A percentile compares a stretch with the other conserved stretches of the same genome.
Conservation (phyloP, 2,329 filamentous ascomycete species). For the Beauveria caledonica region DNA sequence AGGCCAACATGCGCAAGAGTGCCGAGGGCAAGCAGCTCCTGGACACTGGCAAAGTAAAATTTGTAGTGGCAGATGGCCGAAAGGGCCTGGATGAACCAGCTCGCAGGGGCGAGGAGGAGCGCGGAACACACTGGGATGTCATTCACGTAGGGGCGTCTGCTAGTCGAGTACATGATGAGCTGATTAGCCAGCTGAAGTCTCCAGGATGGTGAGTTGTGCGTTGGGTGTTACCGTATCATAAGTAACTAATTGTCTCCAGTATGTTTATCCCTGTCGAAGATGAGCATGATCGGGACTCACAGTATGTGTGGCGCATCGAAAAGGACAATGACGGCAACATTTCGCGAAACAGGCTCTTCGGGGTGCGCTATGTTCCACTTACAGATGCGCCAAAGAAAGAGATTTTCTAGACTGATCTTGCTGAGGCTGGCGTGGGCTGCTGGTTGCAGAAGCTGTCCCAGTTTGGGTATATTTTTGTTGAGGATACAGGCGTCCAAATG, state of each 20-base stretch:
- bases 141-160: slow-evolving; percentile 94
- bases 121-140: slow-evolving; percentile 65
- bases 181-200: slow-evolving; percentile 68
- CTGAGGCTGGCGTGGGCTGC: too few relatives aligned
- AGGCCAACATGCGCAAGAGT: slow-evolving; percentile 58
- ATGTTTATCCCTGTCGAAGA: slow-evolving; percentile 73
- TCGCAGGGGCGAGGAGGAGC: slow-evolving; percentile 37
- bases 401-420: neutral
- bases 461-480: too few relatives aligned
- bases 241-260: slow-evolving; percentile 26
- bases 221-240: slow-evolving; percentile 13
- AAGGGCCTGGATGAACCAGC: slow-evolving; percentile 47
- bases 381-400: slow-evolving; percentile 52
- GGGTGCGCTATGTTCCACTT: slow-evolving; percentile 69
- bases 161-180: slow-evolving; percentile 56
- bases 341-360: slow-evolving; percentile 53
- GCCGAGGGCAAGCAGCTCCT: slow-evolving; percentile 51
- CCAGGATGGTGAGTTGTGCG: slow-evolving; percentile 54
- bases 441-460: too few relatives aligned
- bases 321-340: slow-evolving; percentile 60
- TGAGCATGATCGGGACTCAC: slow-evolving; percentile 34
- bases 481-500: too few relatives aligned
- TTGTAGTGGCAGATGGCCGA: slow-evolving; percentile 68
- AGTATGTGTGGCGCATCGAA: slow-evolving; percentile 67
- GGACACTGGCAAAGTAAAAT: slow-evolving; percentile 55